Percentiles rank a stretch among this genome's conserved stretches.
Conservation (phyloP, 2,329 filamentous ascomycete species). For the Fusarium robinianum region DNA sequence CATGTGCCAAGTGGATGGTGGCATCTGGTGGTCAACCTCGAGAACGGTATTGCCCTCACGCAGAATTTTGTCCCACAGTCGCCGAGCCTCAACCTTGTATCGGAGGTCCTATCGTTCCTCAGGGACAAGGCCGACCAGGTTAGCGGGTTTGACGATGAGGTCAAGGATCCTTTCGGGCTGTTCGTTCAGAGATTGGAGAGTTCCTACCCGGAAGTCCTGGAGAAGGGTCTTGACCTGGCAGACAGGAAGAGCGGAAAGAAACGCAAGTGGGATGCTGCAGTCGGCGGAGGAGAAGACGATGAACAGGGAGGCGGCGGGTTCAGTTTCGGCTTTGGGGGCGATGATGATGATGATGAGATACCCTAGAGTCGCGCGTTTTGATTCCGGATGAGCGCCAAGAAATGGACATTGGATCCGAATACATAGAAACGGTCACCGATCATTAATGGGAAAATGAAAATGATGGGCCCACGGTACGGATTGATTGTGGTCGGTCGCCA, state of each 20-base stretch:
- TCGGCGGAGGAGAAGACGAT: constrained; percentile 48
- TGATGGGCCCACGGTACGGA: too few relatives aligned
- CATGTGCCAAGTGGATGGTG: constrained; percentile 97
- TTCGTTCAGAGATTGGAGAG: constrained; percentile 72
- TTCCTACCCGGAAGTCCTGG: constrained; percentile 68
- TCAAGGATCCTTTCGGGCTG: constrained; percentile 72
- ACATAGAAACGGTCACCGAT: too few relatives aligned
- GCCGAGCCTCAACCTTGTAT: constrained; percentile 59
- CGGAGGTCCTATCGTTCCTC: constrained; percentile 78
- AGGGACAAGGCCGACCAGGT: constrained; percentile 82
- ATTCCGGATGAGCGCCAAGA: too few relatives aligned
- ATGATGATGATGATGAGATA: constrained; percentile 54
- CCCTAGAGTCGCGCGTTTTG: constrained; percentile 43
- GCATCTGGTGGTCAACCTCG: constrained; percentile 91
- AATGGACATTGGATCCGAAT: constrained; percentile 1
- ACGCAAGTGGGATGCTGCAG: constrained; percentile 83
- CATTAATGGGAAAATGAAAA: too few relatives aligned
- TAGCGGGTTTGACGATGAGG: constrained; percentile 76
- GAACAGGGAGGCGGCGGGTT: constrained; percentile 45
- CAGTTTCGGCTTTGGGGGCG: constrained; percentile 60
- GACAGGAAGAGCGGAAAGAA: constrained; percentile 70
- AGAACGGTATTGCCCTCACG: constrained; percentile 83
- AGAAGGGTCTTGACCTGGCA: constrained; percentile 66
- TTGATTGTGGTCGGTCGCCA: neutral
- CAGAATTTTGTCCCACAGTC: constrained; percentile 90